Conservation (phyloP, 768 basidiomycete species). For the Naganishia kalamii region DNA sequence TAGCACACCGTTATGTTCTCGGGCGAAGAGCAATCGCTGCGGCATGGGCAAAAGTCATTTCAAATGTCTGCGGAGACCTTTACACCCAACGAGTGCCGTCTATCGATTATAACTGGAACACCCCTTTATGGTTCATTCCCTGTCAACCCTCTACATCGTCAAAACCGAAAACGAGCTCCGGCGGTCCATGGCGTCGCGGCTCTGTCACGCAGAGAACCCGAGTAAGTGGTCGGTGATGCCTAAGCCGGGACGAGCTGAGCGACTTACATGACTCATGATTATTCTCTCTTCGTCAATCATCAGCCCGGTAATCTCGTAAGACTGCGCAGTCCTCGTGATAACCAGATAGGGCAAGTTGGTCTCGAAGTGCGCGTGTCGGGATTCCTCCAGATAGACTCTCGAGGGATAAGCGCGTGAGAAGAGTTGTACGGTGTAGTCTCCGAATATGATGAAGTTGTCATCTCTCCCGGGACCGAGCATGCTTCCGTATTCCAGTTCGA, state of each 20-base stretch:
- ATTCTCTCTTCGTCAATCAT: constrained; percentile 14
- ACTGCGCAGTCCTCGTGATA: constrained; percentile 4
- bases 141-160: not conserved
- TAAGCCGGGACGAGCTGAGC: not conserved
- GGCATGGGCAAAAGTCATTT: too few species aligned
- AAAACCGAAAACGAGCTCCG: constrained; percentile 4
- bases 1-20: too few species aligned
- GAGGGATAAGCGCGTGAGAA: not conserved
- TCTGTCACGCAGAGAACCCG: not conserved
- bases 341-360: constrained; percentile 6
- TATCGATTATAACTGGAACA: too few species aligned
- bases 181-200: not conserved
- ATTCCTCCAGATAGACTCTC: constrained; percentile 6
- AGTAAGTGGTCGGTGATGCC: not conserved
- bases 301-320: constrained; percentile 1
- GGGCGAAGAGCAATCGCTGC: too few species aligned
- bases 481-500: constrained; percentile 1
- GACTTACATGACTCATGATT: constrained; percentile 16
- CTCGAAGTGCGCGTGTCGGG: constrained; percentile 1
- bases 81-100: too few species aligned
- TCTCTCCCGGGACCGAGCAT: constrained; percentile 2
- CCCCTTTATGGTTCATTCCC: too few species aligned
- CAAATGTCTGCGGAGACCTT: too few species aligned
- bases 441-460: constrained; percentile 6
- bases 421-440: not conserved